These are phyloP conservation scores for Cornus controversa DNA, from an alignment of 148 eudicot species.

Conservation along the genomic window DNA sequence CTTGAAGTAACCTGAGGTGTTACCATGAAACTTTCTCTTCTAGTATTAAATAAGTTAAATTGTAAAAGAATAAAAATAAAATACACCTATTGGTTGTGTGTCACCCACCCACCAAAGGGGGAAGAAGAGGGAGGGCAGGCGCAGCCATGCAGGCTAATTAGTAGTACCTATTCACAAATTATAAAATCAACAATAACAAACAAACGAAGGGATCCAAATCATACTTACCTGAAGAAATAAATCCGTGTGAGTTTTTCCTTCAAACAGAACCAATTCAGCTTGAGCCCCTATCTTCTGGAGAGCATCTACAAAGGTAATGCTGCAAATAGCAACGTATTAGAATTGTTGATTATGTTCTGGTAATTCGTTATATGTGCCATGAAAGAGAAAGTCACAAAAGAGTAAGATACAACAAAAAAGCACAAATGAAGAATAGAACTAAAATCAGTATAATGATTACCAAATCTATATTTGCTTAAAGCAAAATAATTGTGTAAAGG, in stretches of 20 bases:
- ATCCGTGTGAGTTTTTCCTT: constrained; percentile 94
- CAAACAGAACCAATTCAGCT: constrained; percentile 61
- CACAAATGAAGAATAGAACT: neutral
- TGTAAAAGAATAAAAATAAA: no score
- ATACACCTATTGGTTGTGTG: no score
- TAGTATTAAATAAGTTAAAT: no score
- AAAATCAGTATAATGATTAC: neutral
- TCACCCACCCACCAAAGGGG: no score
- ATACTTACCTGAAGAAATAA: constrained; percentile 74
- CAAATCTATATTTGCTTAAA: neutral
- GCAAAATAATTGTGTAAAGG: neutral
- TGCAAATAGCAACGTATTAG: constrained; percentile 31
- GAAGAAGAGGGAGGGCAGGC: no score
- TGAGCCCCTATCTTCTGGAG: constrained; percentile 63
- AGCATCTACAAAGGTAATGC: constrained; percentile 63
- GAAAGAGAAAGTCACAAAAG: neutral
- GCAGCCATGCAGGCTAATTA: no score
- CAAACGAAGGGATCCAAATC: neutral
- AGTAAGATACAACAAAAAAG: neutral
- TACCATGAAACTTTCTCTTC: no score
- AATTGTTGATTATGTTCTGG: neutral
- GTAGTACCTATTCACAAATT: no score
- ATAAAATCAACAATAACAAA: neutral
- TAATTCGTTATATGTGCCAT: neutral
- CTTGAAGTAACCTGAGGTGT: no score